Conservation (phyloP, 2,329 filamentous ascomycete species). For the Alternaria infectoria region DNA sequence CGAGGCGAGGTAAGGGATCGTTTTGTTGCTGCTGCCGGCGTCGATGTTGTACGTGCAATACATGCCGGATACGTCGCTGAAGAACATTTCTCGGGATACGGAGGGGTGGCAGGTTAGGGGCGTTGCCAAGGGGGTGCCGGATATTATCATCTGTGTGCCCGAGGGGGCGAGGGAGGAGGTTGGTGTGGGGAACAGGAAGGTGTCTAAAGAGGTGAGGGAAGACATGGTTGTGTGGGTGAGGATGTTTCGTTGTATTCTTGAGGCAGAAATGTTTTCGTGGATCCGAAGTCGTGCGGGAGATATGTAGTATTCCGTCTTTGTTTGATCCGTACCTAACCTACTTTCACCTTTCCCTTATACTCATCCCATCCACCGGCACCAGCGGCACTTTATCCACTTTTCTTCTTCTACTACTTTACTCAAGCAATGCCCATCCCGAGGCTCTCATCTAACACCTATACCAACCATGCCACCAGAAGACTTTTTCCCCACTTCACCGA, state of each 20-base stretch:
- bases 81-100: neutral
- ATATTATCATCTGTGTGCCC: neutral
- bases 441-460: neutral
- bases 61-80: neutral
- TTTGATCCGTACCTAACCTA: neutral
- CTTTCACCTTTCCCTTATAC: neutral
- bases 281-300: neutral
- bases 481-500: neutral
- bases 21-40: accelerated
- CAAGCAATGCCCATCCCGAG: neutral
- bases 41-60: neutral
- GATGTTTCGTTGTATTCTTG: neutral
- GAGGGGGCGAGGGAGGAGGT: neutral
- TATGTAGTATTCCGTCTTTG: neutral
- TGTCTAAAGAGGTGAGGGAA: neutral
- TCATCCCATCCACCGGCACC: neutral
- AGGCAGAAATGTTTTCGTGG: neutral
- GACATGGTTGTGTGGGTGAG: neutral
- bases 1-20: neutral
- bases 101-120: neutral
- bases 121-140: neutral
- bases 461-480: neutral
- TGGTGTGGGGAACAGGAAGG: neutral
- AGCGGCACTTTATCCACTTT: neutral
- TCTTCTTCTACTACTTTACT: neutral